Evolutionary conservation across 805 yeast species (phyloP).

Genomic region (Kodamaea kaohsiungensis): DNA sequence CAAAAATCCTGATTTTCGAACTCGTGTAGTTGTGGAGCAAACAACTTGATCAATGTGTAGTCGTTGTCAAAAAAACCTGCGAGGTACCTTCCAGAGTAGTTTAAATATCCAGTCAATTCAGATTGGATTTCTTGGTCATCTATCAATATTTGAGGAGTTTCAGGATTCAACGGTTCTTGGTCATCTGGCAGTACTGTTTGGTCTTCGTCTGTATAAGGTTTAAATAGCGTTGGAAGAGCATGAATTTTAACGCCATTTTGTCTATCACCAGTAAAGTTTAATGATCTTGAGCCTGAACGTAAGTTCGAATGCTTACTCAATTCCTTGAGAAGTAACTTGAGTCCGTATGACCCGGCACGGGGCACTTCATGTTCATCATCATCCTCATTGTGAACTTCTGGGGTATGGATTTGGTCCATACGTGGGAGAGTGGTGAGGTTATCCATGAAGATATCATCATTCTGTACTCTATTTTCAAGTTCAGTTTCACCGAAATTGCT

Average conservation of each 20-base stretch:
- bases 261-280: conserved; percentile 1
- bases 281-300: neutral
- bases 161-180: neutral
- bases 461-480: neutral
- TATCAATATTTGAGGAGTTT: neutral
- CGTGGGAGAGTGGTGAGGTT: conserved; percentile 26
- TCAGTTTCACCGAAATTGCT: conserved; percentile 16
- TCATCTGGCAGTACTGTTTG: neutral
- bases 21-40: conserved; percentile 19
- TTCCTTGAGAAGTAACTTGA: conserved; percentile 33
- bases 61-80: neutral
- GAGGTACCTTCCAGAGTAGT: conserved; percentile 3
- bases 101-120: conserved; percentile 9
- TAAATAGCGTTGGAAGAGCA: neutral
- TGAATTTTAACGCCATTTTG: neutral
- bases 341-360: conserved; percentile 31
- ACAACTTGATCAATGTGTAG: conserved; percentile 7
- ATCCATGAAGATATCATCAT: conserved; percentile 23
- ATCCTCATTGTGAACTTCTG: neutral
- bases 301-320: conserved; percentile 28
- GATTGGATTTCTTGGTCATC: conserved; percentile 8
- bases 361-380: conserved; percentile 5
- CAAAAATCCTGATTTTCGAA: conserved; percentile 12
- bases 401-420: conserved; percentile 23
- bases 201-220: conserved; percentile 4